A percentile compares a stretch with the other conserved stretches of the same genome.
These are phyloP conservation scores for Gillenia trifoliata DNA, from an alignment of 306 rosid genomes.

Conservation along the genomic window DNA sequence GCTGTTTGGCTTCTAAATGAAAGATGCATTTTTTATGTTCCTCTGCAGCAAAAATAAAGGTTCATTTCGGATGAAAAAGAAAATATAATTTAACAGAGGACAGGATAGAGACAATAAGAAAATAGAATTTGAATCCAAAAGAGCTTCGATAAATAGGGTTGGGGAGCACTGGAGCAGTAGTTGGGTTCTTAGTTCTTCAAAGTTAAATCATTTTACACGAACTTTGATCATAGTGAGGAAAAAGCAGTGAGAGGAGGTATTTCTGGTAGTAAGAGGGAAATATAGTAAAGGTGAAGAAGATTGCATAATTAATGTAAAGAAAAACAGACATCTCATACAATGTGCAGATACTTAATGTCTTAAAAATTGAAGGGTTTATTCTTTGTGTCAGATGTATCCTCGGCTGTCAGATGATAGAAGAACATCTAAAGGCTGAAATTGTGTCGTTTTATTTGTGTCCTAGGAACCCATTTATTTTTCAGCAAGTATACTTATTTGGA, in stretches of 20 bases:
- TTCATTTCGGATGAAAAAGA: too few species aligned
- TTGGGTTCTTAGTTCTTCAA: background rate
- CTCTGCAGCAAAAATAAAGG: too few species aligned
- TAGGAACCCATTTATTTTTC: background rate
- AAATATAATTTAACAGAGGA: background rate
- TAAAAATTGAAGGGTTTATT: background rate
- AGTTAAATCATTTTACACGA: background rate
- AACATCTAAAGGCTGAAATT: background rate
- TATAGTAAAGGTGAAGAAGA: background rate
- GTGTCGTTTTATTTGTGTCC: background rate
- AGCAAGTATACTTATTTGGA: conserved; percentile 11
- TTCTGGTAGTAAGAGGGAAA: background rate
- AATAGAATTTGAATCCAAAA: background rate
- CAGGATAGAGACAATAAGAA: background rate
- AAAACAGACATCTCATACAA: background rate
- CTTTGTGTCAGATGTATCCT: background rate
- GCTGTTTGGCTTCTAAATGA: too few species aligned
- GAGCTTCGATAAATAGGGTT: background rate
- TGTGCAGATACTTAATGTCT: background rate
- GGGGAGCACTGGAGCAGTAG: background rate
- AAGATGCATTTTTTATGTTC: too few species aligned
- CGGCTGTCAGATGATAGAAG: background rate
- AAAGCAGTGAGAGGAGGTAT: background rate
- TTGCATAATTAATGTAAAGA: background rate
- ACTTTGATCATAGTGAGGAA: background rate